phyloP scores from a whole-genome alignment of 331 rosid genomes.

The Pyrus hybrid region DNA sequence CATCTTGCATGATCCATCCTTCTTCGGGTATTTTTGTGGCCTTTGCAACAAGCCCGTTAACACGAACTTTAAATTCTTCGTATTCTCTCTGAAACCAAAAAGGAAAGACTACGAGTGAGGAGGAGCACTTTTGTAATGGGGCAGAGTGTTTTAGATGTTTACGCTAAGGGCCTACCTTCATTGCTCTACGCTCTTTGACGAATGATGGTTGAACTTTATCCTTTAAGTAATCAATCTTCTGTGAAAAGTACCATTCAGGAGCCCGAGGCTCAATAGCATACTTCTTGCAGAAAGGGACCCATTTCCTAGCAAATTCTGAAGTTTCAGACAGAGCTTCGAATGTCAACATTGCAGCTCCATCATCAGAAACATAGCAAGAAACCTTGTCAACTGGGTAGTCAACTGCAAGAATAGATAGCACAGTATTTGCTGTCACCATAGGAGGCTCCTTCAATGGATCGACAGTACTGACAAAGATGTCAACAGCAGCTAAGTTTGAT shows the following conservation, averaged over 20 bases:
- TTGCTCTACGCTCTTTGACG: slow-evolving; percentile 96
- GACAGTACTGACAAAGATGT: slow-evolving; percentile 96
- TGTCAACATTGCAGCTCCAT: slow-evolving; percentile 99
- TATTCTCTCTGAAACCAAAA: slow-evolving; percentile 69
- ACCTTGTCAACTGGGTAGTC: slow-evolving; percentile 66
- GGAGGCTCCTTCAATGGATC: slow-evolving; percentile 99
- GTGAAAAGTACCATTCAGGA: slow-evolving; percentile 94
- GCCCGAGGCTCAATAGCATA: slow-evolving; percentile 91
- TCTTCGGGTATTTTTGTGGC: slow-evolving; percentile 90
- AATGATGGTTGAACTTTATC: slow-evolving; percentile 95
- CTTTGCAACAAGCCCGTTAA: slow-evolving; percentile 85
- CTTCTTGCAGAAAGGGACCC: slow-evolving; percentile 96
- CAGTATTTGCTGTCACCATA: slow-evolving; percentile 96
- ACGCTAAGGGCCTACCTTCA: slow-evolving; percentile 55
- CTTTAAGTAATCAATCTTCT: slow-evolving; percentile 90
- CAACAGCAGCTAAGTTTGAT: slow-evolving; percentile 92
- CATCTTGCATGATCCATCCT: slow-evolving; percentile 99
- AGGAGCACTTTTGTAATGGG: neutral
- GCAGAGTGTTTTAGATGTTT: neutral
- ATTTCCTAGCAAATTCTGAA: slow-evolving; percentile 85
- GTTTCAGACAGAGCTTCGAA: slow-evolving; percentile 97
- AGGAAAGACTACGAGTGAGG: slow-evolving; percentile 7
- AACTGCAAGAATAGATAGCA: slow-evolving; percentile 85
- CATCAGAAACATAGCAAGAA: slow-evolving; percentile 65
- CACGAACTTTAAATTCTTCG: slow-evolving; percentile 89